These are phyloP conservation scores for Scheffersomyces quercinus DNA, from an alignment of 1,139 yeast species.

Conservation along the genomic window DNA sequence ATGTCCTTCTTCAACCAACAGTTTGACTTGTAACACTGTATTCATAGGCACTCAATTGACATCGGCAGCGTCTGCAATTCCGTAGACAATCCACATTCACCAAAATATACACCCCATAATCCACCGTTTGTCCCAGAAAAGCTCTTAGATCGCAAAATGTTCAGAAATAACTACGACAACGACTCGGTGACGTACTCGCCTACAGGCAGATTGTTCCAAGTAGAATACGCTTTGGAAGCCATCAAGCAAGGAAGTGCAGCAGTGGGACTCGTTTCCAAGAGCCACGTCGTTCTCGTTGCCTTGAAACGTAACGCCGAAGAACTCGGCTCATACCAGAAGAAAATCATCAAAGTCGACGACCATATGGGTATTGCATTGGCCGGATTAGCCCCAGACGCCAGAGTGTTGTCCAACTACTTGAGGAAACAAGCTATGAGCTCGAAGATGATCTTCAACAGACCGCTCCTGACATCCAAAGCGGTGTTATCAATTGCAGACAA, in stretches of 20 bases:
- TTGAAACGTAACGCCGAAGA: slow-evolving; percentile 96
- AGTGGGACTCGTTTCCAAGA: slow-evolving; percentile 85
- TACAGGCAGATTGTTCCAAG: slow-evolving; percentile 93
- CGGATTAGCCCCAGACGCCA: slow-evolving; percentile 97
- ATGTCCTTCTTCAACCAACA: too few relatives aligned
- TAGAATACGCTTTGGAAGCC: slow-evolving; percentile 95
- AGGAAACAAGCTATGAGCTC: slow-evolving; percentile 92
- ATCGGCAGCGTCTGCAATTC: too few relatives aligned
- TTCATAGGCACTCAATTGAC: too few relatives aligned
- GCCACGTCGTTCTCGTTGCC: slow-evolving; percentile 89
- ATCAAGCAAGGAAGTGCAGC: slow-evolving; percentile 98
- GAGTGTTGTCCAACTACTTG: slow-evolving; percentile 84
- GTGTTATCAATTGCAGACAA: slow-evolving; percentile 89
- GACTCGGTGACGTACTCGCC: slow-evolving; percentile 98
- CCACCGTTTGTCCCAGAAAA: too few relatives aligned
- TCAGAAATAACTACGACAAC: slow-evolving; percentile 97
- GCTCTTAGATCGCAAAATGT: slow-evolving; percentile 40
- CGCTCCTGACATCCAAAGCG: slow-evolving; percentile 83
- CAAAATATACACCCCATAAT: too few relatives aligned
- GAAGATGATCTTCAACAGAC: slow-evolving; percentile 81
- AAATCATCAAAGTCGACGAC: slow-evolving; percentile 85
- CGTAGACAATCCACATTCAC: too few relatives aligned
- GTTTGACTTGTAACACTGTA: too few relatives aligned
- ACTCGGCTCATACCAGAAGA: slow-evolving; percentile 93
- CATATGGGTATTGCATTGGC: slow-evolving; percentile 96